Percentiles rank a stretch among this genome's conserved stretches.
Evolutionary conservation across 164 flowering plant species (phyloP).

Genomic region (Kalanchoe fedtschenkoi): DNA sequence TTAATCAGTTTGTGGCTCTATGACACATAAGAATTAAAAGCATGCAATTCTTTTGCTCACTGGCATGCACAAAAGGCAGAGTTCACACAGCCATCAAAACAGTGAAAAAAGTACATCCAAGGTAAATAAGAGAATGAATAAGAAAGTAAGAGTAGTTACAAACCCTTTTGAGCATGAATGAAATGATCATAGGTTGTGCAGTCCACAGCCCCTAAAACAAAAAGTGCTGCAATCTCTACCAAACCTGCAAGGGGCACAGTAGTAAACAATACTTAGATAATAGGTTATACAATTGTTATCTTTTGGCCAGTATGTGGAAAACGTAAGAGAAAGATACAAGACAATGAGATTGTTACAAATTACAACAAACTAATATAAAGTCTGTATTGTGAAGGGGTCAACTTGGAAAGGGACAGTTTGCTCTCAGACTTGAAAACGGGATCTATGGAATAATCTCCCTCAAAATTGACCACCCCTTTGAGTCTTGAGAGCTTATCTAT

Average conservation of each 20-base stretch:
- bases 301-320: not conserved
- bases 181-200: not conserved
- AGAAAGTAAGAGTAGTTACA: slow-evolving; percentile 3
- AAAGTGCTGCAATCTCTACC: not conserved
- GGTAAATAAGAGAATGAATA: slow-evolving; percentile 4
- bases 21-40: not conserved
- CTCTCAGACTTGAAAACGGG: not conserved
- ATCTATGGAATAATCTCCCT: not conserved
- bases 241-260: not conserved
- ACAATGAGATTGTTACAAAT: not conserved
- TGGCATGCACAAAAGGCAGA: not conserved
- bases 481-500: not conserved
- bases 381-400: not conserved
- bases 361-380: not conserved
- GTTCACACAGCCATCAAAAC: not conserved
- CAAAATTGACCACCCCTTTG: not conserved
- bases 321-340: not conserved
- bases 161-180: not conserved
- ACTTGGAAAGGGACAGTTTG: not conserved
- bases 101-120: not conserved
- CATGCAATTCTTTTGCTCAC: not conserved
- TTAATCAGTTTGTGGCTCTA: too few relatives aligned
- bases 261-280: not conserved
- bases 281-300: not conserved
- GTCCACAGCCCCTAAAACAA: not conserved